A percentile compares a stretch with the other conserved stretches of the same genome.
Conservation (phyloP, 129 eudicot genomes). For the Chrysanthemum seticuspe region DNA sequence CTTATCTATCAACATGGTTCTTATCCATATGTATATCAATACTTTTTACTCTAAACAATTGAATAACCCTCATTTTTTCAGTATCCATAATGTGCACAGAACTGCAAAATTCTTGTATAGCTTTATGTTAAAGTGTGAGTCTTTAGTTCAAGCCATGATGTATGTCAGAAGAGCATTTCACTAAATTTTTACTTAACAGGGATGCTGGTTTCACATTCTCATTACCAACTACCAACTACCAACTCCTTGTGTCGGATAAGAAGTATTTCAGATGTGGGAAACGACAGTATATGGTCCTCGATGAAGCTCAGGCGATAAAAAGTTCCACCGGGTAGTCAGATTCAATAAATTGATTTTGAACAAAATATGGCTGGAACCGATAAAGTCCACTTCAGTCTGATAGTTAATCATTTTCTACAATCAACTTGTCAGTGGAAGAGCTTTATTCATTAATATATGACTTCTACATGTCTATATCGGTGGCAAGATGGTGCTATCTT, state of each 20-base stretch:
- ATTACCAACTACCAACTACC: slow-evolving; percentile 97
- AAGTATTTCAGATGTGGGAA: slow-evolving; percentile 86
- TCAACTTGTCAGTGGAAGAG: no score
- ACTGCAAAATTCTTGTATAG: neutral
- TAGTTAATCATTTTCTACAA: no score
- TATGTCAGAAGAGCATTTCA: slow-evolving; percentile 16
- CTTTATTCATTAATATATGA: no score
- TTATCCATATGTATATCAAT: neutral
- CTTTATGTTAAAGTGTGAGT: neutral
- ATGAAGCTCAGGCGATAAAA: slow-evolving; percentile 99
- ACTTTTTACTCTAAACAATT: neutral
- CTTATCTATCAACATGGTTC: slow-evolving; percentile 19
- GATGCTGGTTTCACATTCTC: slow-evolving; percentile 98
- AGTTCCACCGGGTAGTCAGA: slow-evolving; percentile 69
- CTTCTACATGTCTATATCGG: no score
- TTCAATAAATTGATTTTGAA: no score
- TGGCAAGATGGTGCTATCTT: no score
- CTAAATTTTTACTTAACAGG: slow-evolving; percentile 44
- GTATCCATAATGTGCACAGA: neutral
- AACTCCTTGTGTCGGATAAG: slow-evolving; percentile 89
- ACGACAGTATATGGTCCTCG: slow-evolving; percentile 98
- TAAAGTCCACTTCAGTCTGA: no score
- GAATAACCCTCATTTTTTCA: neutral
- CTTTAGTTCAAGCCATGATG: slow-evolving; percentile 3
- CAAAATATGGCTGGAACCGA: no score